Conservation (phyloP, 768 basidiomycete species). For the Phaffia tasmanica region DNA sequence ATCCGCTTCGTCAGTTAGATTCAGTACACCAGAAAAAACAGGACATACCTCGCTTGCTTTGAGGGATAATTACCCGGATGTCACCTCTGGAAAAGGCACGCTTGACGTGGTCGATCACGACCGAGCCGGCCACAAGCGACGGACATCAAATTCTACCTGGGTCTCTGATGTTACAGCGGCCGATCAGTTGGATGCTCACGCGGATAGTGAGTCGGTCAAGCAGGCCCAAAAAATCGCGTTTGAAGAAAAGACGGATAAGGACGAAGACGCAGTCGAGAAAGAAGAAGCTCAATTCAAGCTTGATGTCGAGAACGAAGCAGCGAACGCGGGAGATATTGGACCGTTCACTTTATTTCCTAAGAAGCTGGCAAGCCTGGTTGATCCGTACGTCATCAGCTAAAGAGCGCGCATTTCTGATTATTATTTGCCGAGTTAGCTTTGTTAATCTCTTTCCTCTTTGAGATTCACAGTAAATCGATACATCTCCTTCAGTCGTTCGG, state of each 20-base stretch:
- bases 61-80: constrained; percentile 39
- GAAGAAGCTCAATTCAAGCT: constrained; percentile 26
- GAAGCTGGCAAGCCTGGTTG: constrained; percentile 70
- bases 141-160: constrained; percentile 15
- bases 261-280: neutral
- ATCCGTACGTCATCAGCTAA: constrained; percentile 56
- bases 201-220: neutral
- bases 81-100: constrained; percentile 33
- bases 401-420: neutral
- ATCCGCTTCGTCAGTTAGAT: neutral
- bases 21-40: neutral
- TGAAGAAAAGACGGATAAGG: constrained; percentile 2
- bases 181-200: constrained; percentile 8
- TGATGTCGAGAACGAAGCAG: constrained; percentile 34
- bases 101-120: constrained; percentile 28
- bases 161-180: neutral
- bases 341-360: constrained; percentile 67
- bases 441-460: neutral
- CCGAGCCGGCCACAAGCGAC: constrained; percentile 21
- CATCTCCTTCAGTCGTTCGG: constrained; percentile 57
- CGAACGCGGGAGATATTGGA: constrained; percentile 47
- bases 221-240: neutral
- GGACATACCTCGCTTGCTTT: constrained; percentile 30
- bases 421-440: neutral
- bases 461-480: constrained; percentile 33